phyloP scores from a whole-genome alignment of 2,329 filamentous ascomycete species.

The Fusarium torreyae region DNA sequence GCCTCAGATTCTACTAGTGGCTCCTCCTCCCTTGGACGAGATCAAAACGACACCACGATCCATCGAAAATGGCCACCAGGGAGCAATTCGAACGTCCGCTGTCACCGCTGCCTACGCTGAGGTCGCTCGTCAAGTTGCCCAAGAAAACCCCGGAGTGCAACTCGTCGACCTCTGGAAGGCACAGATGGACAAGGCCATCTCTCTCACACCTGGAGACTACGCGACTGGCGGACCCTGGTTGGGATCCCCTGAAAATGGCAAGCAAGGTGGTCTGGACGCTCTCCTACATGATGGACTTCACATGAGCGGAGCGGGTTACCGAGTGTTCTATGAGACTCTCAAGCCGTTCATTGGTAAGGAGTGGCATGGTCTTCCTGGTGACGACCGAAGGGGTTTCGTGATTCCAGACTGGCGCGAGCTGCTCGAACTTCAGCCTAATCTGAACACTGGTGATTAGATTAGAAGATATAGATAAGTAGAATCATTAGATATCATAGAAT shows the following conservation, averaged over 20 bases:
- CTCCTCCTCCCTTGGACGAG: conserved; percentile 87
- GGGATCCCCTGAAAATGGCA: conserved; percentile 65
- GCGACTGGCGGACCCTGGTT: conserved; percentile 64
- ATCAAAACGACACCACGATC: conserved; percentile 71
- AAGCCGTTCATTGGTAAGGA: conserved; percentile 64
- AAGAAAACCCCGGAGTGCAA: conserved; percentile 75
- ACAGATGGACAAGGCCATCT: conserved; percentile 79
- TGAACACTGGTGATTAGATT: conserved; percentile 32
- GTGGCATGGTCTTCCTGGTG: conserved; percentile 56
- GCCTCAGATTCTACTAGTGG: conserved; percentile 82
- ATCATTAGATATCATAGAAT: neutral
- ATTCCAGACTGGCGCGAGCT: conserved; percentile 65
- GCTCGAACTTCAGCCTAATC: conserved; percentile 26
- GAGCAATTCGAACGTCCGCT: conserved; percentile 62
- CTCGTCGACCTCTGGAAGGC: conserved; percentile 86
- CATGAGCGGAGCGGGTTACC: conserved; percentile 68
- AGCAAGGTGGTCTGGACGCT: conserved; percentile 65
- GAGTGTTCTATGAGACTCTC: conserved; percentile 65
- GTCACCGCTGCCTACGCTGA: conserved; percentile 71
- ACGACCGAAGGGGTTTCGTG: conserved; percentile 59
- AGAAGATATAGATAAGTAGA: neutral
- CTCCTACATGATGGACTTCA: conserved; percentile 73
- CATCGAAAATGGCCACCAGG: conserved; percentile 61
- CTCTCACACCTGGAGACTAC: conserved; percentile 70
- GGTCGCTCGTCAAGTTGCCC: conserved; percentile 76